Conservation (phyloP, 2,329 filamentous ascomycete species). For the Exserohilum rostratum region DNA sequence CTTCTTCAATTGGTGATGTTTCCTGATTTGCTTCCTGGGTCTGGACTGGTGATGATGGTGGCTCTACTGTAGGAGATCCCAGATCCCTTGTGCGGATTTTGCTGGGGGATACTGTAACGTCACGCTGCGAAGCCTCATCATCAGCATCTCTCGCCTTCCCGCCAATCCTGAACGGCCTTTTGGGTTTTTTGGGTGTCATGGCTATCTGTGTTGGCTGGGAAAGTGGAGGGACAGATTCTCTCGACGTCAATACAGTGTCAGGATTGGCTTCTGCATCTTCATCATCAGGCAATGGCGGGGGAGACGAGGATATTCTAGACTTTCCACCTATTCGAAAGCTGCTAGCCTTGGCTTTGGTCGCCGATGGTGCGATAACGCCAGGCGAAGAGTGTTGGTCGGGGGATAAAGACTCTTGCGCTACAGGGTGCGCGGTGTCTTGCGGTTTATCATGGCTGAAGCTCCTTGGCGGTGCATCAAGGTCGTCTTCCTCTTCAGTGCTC, state of each 20-base stretch:
- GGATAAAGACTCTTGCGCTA: conserved; percentile 7
- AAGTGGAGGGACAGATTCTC: conserved; percentile 2
- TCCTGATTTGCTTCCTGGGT: conserved; percentile 8
- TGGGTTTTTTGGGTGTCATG: conserved; percentile 19
- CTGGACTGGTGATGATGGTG: conserved; percentile 16
- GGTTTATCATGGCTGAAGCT: conserved; percentile 13
- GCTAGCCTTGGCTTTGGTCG: conserved; percentile 23
- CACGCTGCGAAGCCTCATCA: conserved; percentile 7
- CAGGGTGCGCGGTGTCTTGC: neutral
- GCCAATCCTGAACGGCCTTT: conserved; percentile 41
- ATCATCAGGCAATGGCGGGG: neutral
- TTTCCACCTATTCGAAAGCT: conserved; percentile 42
- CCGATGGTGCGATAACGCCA: conserved; percentile 2
- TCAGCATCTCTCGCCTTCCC: conserved; percentile 31
- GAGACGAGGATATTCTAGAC: conserved; percentile 5
- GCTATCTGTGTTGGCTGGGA: conserved; percentile 9
- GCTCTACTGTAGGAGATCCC: conserved; percentile 13
- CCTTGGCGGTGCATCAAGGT: conserved; percentile 45
- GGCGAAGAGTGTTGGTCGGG: conserved; percentile 8
- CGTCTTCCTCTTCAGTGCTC: conserved; percentile 34
- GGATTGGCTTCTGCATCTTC: neutral
- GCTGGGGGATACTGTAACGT: conserved; percentile 5
- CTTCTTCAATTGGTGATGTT: conserved; percentile 17
- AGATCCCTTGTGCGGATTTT: conserved; percentile 7
- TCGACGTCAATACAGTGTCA: neutral